Evolutionary conservation across 768 basidiomycete genomes (phyloP).

Genomic region (Agaricus subrufescens): DNA sequence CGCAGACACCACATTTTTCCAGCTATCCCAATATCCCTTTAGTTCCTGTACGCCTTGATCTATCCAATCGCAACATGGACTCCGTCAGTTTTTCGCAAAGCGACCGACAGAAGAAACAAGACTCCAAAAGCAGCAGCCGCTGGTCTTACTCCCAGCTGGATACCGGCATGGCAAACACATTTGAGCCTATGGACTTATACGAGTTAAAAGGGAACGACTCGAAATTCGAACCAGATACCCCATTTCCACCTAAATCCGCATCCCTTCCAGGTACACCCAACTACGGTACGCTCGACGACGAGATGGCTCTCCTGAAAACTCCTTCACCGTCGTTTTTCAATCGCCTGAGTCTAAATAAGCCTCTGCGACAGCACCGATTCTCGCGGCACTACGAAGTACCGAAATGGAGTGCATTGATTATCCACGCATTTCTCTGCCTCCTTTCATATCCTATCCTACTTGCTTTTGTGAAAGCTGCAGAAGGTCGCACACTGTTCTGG

Average conservation of each 20-base stretch:
- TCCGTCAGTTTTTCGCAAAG: no score
- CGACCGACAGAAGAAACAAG: no score
- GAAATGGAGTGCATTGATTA: conserved; percentile 21
- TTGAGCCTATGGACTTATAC: no score
- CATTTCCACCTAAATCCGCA: neutral
- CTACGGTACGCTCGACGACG: neutral
- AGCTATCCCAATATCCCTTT: no score
- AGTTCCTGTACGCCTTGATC: no score
- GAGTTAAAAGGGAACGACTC: no score
- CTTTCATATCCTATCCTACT: conserved; percentile 30
- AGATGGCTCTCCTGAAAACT: conserved; percentile 7
- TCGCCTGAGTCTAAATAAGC: conserved; percentile 4
- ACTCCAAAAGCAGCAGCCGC: no score
- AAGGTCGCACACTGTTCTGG: conserved; percentile 32
- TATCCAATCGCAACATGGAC: no score
- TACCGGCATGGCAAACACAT: no score
- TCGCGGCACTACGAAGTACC: conserved; percentile 28
- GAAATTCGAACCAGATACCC: no score
- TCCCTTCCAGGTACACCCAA: neutral
- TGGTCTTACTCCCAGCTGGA: no score
- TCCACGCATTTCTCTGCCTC: conserved; percentile 27
- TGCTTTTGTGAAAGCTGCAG: conserved; percentile 23
- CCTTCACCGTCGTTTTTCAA: conserved; percentile 9
- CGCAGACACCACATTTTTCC: no score
- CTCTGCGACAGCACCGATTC: conserved; percentile 7